Base-by-base conservation (phyloP, 2,329 filamentous ascomycete species). In the Botryotinia globosa region DNA sequence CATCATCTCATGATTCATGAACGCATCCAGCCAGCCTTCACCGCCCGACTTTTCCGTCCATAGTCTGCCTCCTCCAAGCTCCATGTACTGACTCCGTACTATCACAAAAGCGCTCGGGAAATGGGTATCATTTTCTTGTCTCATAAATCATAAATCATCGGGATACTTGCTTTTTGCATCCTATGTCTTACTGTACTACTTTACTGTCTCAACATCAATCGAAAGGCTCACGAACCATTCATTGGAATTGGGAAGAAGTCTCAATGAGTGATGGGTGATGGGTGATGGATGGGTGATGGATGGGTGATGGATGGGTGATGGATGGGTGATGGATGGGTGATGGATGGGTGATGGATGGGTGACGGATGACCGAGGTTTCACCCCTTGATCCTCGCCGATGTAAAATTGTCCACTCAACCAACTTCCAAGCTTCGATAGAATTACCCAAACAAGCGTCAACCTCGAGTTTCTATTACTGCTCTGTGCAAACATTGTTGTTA, bases 371-470 rank as follows among this genome's bases (percentile, higher is more conserved):
- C 64, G 34, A 66, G 25, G 64, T 25, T 37, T 20, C 32, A 39
- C 22, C 45, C 64, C 45, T 67, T 18, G 34, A 67, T 54, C 64
- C 65, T 42, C 25, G 65, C 16, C 16, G 37, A 68, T 34, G 16
- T 68, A 32, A 42, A n/a, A 32, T 56, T n/a, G 37, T 68, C 65
- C 65, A 68, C 48, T 44, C 48, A 32, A 14, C 48, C 48, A 51
- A 51, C 48, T 51, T n/a, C 65, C 65, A 56, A 44, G 65, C 65
- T 56, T 68, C 12, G 29, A 56, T 32, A 25, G 39, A 18, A 68
- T 68, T 68, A 25, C 34, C 48, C 18, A 42, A 56, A 56, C 34
- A 56, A 32, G 48, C 56, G 42, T 67, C 45, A 54, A 39, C 34
- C 64, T 39, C 32, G 29, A 39, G n/a, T n/a, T n/a, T n/a, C n/a